Evolutionary conservation across 805 yeast species (phyloP).

Genomic region (Candida argentea): DNA sequence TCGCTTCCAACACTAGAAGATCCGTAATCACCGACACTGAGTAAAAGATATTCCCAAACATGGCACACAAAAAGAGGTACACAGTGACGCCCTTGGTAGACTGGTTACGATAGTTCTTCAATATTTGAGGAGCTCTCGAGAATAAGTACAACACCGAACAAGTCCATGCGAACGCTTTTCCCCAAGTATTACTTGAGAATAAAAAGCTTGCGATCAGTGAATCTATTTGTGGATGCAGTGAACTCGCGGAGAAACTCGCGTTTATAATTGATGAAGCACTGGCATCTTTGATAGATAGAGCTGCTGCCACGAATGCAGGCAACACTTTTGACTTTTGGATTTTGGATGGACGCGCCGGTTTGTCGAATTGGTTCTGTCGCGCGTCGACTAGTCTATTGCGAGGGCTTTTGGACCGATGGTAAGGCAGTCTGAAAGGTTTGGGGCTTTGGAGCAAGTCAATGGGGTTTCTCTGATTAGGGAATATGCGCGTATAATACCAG

Average conservation of each 20-base stretch:
- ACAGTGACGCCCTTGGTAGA: conserved; percentile 28
- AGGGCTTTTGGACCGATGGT: conserved; percentile 6
- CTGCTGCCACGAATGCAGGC: background rate
- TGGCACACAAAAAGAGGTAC: conserved; percentile 23
- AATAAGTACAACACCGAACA: conserved; percentile 21
- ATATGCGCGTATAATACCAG: conserved; percentile 50
- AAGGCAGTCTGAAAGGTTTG: conserved; percentile 15
- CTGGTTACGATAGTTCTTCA: conserved; percentile 16
- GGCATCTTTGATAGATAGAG: background rate
- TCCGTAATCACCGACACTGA: conserved; percentile 23
- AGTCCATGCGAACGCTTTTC: conserved; percentile 23
- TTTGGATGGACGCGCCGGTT: background rate
- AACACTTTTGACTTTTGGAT: conserved; percentile 2
- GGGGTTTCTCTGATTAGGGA: conserved; percentile 28
- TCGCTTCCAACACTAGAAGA: conserved; percentile 12
- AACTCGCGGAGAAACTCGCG: background rate
- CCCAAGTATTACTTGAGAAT: conserved; percentile 4
- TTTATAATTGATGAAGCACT: background rate
- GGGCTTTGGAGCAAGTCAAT: conserved; percentile 31
- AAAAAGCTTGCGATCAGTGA: no score
- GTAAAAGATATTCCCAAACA: conserved; percentile 27
- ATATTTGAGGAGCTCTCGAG: conserved; percentile 27
- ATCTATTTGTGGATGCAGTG: no score
- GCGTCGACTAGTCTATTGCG: conserved; percentile 3
- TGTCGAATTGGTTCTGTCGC: conserved; percentile 16